phyloP scores from a whole-genome alignment of 805 yeast species.

The Kregervanrija delftensis region DNA sequence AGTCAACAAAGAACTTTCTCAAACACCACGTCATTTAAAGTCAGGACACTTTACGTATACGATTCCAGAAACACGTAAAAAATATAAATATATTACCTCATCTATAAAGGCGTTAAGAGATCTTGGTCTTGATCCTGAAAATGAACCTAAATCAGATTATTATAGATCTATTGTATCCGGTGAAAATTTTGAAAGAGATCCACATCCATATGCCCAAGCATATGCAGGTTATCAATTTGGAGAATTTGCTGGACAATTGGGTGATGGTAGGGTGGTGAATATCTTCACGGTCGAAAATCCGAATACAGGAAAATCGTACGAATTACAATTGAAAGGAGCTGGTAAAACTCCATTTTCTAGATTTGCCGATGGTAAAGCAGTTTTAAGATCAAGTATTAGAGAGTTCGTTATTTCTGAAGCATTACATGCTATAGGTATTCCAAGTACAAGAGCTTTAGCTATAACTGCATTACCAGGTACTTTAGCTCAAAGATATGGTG shows the following conservation, averaged over 20 bases:
- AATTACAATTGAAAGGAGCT: slow-evolving; percentile 83
- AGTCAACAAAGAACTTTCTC: slow-evolving; percentile 15
- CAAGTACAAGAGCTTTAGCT: slow-evolving; percentile 78
- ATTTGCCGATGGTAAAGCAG: slow-evolving; percentile 97
- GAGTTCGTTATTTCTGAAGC: slow-evolving; percentile 85
- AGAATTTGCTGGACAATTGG: slow-evolving; percentile 92
- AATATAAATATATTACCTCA: slow-evolving; percentile 47
- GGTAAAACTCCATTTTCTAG: slow-evolving; percentile 90
- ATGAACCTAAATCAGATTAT: slow-evolving; percentile 14
- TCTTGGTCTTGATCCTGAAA: slow-evolving; percentile 47
- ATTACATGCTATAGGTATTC: slow-evolving; percentile 72
- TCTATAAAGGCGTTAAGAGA: slow-evolving; percentile 56
- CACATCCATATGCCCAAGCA: slow-evolving; percentile 79
- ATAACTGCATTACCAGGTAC: slow-evolving; percentile 69
- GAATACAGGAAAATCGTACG: slow-evolving; percentile 38
- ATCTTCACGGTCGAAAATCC: slow-evolving; percentile 60
- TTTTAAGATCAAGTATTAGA: slow-evolving; percentile 76
- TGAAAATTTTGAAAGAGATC: slow-evolving; percentile 29
- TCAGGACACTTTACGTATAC: slow-evolving; percentile 71
- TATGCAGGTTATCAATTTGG: slow-evolving; percentile 98
- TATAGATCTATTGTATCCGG: slow-evolving; percentile 61
- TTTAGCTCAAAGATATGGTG: slow-evolving; percentile 61
- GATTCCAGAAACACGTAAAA: slow-evolving; percentile 54
- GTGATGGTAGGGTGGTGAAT: slow-evolving; percentile 89
- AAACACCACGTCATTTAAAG: slow-evolving; percentile 35